phyloP scores from a whole-genome alignment of 2,329 filamentous ascomycete genomes.

The Aspergillus sp. region DNA sequence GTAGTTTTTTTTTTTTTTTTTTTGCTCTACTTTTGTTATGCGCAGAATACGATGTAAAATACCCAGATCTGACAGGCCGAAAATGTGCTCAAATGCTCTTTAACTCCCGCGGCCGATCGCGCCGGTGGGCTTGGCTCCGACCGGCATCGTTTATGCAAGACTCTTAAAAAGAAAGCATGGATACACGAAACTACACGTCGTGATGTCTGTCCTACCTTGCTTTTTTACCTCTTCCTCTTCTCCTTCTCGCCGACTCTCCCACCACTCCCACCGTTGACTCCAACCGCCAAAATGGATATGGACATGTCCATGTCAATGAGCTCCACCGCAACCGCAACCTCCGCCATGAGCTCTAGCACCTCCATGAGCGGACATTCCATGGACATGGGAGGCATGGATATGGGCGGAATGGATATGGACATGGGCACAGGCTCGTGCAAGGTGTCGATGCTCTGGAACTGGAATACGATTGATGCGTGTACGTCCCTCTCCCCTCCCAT shows the following conservation, averaged over 20 bases:
- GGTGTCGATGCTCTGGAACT: conserved; percentile 58
- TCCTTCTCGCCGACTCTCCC: neutral
- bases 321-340: conserved; percentile 5
- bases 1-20: neutral
- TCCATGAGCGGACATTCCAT: neutral
- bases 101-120: neutral
- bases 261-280: neutral
- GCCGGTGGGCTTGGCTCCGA: neutral
- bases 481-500: conserved; percentile 3
- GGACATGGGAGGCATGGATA: conserved; percentile 17
- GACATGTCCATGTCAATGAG: conserved; percentile 4
- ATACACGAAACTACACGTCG: neutral
- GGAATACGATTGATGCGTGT: conserved; percentile 63
- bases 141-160: neutral
- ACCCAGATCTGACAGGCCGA: neutral
- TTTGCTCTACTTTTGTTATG: neutral
- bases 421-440: conserved; percentile 14
- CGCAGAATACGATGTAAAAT: neutral
- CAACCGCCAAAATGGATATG: conserved; percentile 4
- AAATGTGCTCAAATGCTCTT: conserved; percentile 17
- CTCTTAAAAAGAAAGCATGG: neutral
- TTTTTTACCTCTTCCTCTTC: neutral
- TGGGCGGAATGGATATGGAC: conserved; percentile 5
- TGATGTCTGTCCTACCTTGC: neutral
- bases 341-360: conserved; percentile 6